These are phyloP conservation scores for Collybiopsis confluens DNA, from an alignment of 768 basidiomycete species.

Conservation along the genomic window DNA sequence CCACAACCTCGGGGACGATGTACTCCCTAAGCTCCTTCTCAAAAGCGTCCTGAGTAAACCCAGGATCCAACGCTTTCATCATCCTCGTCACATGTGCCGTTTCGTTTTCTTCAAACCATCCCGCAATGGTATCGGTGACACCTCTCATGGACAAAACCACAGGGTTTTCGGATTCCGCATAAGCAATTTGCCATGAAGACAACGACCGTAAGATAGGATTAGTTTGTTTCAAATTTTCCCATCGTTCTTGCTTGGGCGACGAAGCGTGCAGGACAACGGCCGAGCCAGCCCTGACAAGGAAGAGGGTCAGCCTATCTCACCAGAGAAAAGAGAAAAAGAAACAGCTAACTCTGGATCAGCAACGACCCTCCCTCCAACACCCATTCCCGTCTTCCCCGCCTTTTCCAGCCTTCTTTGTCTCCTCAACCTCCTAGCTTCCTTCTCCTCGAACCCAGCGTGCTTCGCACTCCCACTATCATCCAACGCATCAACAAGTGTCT, in stretches of 20 bases:
- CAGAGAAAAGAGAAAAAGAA: too few species aligned
- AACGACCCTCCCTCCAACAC: slow-evolving; percentile 45
- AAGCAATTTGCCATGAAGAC: slow-evolving; percentile 58
- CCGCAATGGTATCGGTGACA: slow-evolving; percentile 80
- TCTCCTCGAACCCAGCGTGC: slow-evolving; percentile 95
- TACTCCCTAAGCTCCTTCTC: slow-evolving; percentile 91
- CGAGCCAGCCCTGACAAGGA: slow-evolving; percentile 65
- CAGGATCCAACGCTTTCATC: slow-evolving; percentile 86
- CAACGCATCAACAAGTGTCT: slow-evolving; percentile 86
- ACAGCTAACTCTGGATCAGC: slow-evolving; percentile 85
- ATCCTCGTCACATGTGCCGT: slow-evolving; percentile 89
- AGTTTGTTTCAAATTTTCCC: slow-evolving; percentile 75
- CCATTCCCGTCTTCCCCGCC: slow-evolving; percentile 64
- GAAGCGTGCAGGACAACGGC: slow-evolving; percentile 83
- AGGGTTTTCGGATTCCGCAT: slow-evolving; percentile 92
- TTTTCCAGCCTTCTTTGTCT: slow-evolving; percentile 80
- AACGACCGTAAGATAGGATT: slow-evolving; percentile 71
- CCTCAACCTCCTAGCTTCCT: slow-evolving; percentile 79
- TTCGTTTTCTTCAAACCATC: slow-evolving; percentile 97
- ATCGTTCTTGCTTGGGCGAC: slow-evolving; percentile 71
- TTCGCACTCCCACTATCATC: slow-evolving; percentile 92
- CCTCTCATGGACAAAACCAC: slow-evolving; percentile 75
- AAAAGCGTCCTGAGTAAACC: slow-evolving; percentile 81
- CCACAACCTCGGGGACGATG: slow-evolving; percentile 96
- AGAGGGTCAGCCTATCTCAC: neutral